A percentile compares a stretch with the other conserved stretches of the same genome.
phyloP scores from a whole-genome alignment of 2,329 filamentous ascomycete species.

The Talaromyces sp. region DNA sequence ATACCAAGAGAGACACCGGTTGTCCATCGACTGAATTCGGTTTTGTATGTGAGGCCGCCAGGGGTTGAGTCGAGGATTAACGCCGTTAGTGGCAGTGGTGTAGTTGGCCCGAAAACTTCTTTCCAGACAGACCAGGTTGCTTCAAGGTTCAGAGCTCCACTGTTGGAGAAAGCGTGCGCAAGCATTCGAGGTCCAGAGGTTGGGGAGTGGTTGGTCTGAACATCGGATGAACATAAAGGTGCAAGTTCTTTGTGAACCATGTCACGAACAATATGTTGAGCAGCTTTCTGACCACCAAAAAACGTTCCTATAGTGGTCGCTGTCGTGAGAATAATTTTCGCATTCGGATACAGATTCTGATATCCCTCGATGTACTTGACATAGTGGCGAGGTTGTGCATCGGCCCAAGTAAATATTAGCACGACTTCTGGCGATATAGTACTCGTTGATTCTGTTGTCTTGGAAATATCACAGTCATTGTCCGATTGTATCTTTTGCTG shows the following conservation, averaged over 20 bases:
- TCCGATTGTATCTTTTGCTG: neutral
- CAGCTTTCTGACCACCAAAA: slow-evolving; percentile 12
- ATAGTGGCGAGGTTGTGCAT: slow-evolving; percentile 14
- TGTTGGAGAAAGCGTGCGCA: slow-evolving; percentile 15
- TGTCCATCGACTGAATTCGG: slow-evolving; percentile 12
- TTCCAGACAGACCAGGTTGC: slow-evolving; percentile 11
- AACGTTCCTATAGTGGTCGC: slow-evolving; percentile 12
- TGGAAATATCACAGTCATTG: neutral
- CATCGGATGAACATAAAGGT: neutral
- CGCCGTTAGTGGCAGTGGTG: neutral
- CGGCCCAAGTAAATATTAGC: slow-evolving; percentile 14
- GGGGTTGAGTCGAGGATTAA: slow-evolving; percentile 13
- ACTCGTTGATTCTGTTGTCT: neutral
- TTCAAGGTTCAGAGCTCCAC: slow-evolving; percentile 6
- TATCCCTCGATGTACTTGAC: slow-evolving; percentile 15
- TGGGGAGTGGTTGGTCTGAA: neutral
- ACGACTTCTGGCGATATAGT: neutral
- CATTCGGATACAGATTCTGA: slow-evolving; percentile 5
- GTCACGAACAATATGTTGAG: neutral
- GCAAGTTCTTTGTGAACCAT: slow-evolving; percentile 12
- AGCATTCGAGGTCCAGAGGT: neutral
- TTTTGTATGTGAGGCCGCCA: slow-evolving; percentile 6
- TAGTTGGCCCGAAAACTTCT: neutral
- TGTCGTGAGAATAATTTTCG: slow-evolving; percentile 13
- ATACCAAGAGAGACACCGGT: slow-evolving; percentile 11